Percentiles rank a stretch among this genome's conserved stretches.
phyloP scores from a whole-genome alignment of 2,329 filamentous ascomycete genomes.

The Ceratocystis variospora region DNA sequence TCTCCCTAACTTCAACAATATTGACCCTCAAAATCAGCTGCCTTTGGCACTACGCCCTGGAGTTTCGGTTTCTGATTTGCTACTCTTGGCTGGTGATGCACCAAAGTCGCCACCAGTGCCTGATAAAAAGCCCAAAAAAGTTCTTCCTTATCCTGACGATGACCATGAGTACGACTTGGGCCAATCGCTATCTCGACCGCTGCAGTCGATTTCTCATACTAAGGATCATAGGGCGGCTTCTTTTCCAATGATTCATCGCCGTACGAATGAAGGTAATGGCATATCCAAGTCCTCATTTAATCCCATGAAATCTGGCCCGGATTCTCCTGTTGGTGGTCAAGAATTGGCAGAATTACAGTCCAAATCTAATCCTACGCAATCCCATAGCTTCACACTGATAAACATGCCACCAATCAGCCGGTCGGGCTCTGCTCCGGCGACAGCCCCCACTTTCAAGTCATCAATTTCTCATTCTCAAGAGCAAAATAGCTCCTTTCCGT shows the following conservation, averaged over 20 bases:
- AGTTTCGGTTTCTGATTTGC: not conserved
- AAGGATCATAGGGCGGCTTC: not conserved
- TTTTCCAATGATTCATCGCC: not conserved
- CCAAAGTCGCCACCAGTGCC: not conserved
- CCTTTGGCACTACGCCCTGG: conserved; percentile 11
- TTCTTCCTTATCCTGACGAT: conserved; percentile 17
- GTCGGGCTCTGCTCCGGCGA: not conserved
- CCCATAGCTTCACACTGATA: not conserved
- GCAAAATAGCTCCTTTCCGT: not conserved
- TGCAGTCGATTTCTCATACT: not conserved
- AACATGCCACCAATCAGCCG: not conserved
- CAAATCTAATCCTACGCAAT: not conserved
- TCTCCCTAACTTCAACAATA: not conserved
- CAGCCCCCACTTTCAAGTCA: not conserved
- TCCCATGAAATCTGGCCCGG: not conserved
- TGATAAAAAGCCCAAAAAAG: not conserved
- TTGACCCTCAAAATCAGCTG: not conserved
- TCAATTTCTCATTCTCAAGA: not conserved
- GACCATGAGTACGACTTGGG: conserved; percentile 1
- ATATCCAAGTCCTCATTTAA: not conserved
- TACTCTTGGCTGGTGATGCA: not conserved
- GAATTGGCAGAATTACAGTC: not conserved
- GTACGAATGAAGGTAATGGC: not conserved
- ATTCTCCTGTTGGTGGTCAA: not conserved
- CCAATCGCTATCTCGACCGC: not conserved